Evolutionary conservation across 106 monocot species (phyloP), one percentile per base, ranked within the genome.

Genomic region (Platanthera zijinensis): DNA sequence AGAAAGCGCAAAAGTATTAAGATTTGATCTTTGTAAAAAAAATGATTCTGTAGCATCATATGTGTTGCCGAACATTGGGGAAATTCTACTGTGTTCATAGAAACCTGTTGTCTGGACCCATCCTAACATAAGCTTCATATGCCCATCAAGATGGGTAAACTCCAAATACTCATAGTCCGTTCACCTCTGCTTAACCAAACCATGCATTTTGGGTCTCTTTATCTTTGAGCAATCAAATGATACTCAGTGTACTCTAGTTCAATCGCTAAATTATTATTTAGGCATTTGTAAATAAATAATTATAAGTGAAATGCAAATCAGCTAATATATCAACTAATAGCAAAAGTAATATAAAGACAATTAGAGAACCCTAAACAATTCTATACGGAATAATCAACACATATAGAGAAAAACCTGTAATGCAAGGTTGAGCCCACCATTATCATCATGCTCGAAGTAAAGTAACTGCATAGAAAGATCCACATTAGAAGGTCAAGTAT

Each of bases 361-460:
- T 30, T 66, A 66, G 32, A 11, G 8, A 66, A 25, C 32, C 32
- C 10, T 66, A 32, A 66, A 39, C 30, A 66, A 32, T 66, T 18
- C 32, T 66, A 32, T 32, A 66, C 39, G 39, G 39, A 39, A 9
- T 61, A 32, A 19, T 30, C 10, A 66, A 66, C 66, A 66, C 66
- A 66, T 70, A 7, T 47, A 48, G n/a, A 48, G 17, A 48, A 8
- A 52, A 82, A 90, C 97, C 94, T 97, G 97, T 84, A 94, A 85
- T 74, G 87, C 94, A 84, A 97, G 97, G 72, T 89, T 94, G 15
- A 97, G 82, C 49, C 97, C 97, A 71, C 87, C 94, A 74, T 83
- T 91, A n/a, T 89, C 91, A 79, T 97, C 96, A 54, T 74, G 71
- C 74, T 97, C 96, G 82, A 97, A 97, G 75, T 94, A 97, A 72